These are phyloP conservation scores for Rhodofomes roseus DNA, from an alignment of 1,284 basidiomycete species.

Conservation along the genomic window DNA sequence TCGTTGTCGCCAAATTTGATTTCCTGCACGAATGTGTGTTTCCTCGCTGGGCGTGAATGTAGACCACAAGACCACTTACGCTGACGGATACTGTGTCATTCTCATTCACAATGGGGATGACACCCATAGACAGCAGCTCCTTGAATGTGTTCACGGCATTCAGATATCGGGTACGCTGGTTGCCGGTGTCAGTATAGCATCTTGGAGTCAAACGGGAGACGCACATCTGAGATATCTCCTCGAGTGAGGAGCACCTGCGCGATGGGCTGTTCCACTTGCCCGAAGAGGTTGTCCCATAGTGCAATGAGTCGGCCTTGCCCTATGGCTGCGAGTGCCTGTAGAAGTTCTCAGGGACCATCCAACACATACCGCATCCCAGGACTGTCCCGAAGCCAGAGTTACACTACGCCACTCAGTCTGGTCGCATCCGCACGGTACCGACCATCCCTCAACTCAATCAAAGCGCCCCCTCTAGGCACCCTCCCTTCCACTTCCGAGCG, in stretches of 20 bases:
- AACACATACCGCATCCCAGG: neutral
- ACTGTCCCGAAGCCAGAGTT: neutral
- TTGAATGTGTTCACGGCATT: conserved; percentile 94
- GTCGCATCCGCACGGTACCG: no score
- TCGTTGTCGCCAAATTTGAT: conserved; percentile 99
- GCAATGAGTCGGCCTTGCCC: conserved; percentile 96
- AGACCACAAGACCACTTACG: conserved; percentile 44
- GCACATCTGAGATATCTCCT: conserved; percentile 94
- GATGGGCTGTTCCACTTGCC: conserved; percentile 90
- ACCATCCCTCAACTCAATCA: no score
- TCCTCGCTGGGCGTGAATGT: neutral
- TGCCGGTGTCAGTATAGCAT: neutral
- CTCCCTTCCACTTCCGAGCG: neutral
- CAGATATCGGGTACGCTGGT: conserved; percentile 84
- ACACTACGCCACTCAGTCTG: no score
- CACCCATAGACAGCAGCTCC: conserved; percentile 85
- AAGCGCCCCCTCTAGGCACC: neutral
- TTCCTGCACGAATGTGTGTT: conserved; percentile 56
- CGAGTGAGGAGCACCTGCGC: conserved; percentile 94
- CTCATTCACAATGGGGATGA: conserved; percentile 94
- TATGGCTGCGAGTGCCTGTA: conserved; percentile 89
- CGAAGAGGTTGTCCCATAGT: conserved; percentile 95
- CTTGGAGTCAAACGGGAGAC: conserved; percentile 28
- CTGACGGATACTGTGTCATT: conserved; percentile 96
- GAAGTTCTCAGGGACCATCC: conserved; percentile 8